Conservation (phyloP, 176 grass and related monocot species). For the Oryza punctata region DNA sequence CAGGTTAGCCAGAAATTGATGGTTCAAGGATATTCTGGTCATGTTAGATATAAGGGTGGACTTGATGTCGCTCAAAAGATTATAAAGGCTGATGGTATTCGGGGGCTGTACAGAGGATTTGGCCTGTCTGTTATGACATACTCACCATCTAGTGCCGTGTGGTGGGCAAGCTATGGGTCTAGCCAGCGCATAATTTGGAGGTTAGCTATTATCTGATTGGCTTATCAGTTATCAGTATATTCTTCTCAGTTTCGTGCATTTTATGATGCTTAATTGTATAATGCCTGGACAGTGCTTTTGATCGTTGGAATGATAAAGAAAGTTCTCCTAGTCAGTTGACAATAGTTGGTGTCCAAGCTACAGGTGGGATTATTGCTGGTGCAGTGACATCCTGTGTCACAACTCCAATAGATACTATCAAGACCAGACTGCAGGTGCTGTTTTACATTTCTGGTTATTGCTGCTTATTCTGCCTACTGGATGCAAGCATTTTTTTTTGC, state of each 20-base stretch:
- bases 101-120: slow-evolving; percentile 92
- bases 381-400: slow-evolving; percentile 88
- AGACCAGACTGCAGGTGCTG: slow-evolving; percentile 84
- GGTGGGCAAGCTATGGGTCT: slow-evolving; percentile 98
- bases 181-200: slow-evolving; percentile 96
- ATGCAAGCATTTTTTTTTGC: not conserved
- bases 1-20: slow-evolving; percentile 99
- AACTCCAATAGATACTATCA: slow-evolving; percentile 96
- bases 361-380: slow-evolving; percentile 83
- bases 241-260: not conserved
- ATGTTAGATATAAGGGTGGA: slow-evolving; percentile 79
- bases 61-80: slow-evolving; percentile 85
- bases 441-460: slow-evolving; percentile 33
- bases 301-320: slow-evolving; percentile 53
- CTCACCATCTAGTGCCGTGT: slow-evolving; percentile 88
- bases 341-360: slow-evolving; percentile 91
- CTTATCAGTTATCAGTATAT: not conserved
- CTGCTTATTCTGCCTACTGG: slow-evolving; percentile 24
- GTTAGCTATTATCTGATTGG: slow-evolving; percentile 44
- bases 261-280: slow-evolving; percentile 25
- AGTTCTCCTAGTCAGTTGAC: slow-evolving; percentile 61
- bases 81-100: slow-evolving; percentile 71
- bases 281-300: slow-evolving; percentile 59
- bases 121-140: slow-evolving; percentile 94
- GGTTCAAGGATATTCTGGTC: slow-evolving; percentile 98